phyloP scores from a whole-genome alignment of 768 basidiomycete genomes.

The Psilocybe cyanescens region DNA sequence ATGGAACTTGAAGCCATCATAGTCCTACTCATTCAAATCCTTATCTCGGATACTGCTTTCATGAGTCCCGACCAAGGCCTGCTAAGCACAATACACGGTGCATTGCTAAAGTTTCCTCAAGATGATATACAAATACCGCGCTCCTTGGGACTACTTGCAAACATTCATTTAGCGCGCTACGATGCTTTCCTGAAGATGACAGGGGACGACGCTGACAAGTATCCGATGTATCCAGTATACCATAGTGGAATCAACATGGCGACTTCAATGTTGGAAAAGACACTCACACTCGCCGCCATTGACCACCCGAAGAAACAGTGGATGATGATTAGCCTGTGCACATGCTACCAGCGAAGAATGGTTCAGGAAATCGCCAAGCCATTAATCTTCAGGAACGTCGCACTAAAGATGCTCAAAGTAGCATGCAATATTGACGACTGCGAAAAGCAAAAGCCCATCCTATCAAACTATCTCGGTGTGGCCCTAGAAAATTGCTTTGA shows the following conservation, averaged over 20 bases:
- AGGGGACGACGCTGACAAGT: background rate
- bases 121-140: background rate
- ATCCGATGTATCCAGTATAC: slow-evolving; percentile 12
- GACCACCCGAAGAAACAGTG: slow-evolving; percentile 12
- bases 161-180: slow-evolving; percentile 12
- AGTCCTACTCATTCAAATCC: slow-evolving; percentile 2
- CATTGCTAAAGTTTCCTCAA: background rate
- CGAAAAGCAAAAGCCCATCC: slow-evolving; percentile 1
- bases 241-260: slow-evolving; percentile 1
- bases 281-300: background rate
- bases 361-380: background rate
- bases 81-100: background rate
- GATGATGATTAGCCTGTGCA: slow-evolving; percentile 4
- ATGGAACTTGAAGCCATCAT: background rate
- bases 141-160: slow-evolving; percentile 8
- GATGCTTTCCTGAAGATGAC: slow-evolving; percentile 3
- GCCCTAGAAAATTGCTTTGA: background rate
- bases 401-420: background rate
- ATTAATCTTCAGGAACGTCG: background rate
- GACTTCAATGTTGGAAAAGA: background rate
- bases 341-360: slow-evolving; percentile 6
- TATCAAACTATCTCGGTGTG: background rate
- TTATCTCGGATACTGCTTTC: slow-evolving; percentile 2
- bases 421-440: background rate
- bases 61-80: slow-evolving; percentile 8